Evolutionary conservation across 805 yeast species (phyloP), one percentile per base, ranked within the genome.

Genomic region (Cyberlindnera suaveolens): DNA sequence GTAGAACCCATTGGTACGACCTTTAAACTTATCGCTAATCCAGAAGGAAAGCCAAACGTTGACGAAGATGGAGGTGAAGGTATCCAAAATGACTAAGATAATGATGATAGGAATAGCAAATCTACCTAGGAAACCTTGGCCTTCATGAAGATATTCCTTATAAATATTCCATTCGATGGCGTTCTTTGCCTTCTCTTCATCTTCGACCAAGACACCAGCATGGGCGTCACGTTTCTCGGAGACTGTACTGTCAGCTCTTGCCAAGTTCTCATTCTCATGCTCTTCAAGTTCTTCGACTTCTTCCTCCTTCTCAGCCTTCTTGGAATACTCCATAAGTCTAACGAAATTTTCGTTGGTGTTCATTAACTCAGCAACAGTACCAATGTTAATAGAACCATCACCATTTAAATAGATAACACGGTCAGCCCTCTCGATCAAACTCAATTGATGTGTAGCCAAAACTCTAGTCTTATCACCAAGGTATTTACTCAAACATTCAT

Each of bases 31-130:
- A 40, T 68, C 47, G 16, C 69, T 71, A 5, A 82, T 70, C 96
- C 96, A 88, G 62, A 82, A 88, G 1, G 95, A 81, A 46, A 89
- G 69, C 95, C 95, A 85, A 16, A 82, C 79, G 58, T 80, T 82
- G 36, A 83, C 72, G 56, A 82, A 79, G 37, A 81, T 60, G 44
- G 67, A 69, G 47, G 73, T 67, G 58, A 80, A 82, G 1, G 75
- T 73, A 38, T 73, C 66, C 14, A 72, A 5, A 3, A 56, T 49
- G 6, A 59, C 43, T 10, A 51, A 38, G 3, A 46, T 8, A 1
- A 62, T 45, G 32, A 63, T 61, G 6, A 58, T 42, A 39, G 64
- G 69, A 31, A 57, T 58, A 42, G 57, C 61, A 35, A 51, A 39
- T 8, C 29, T 47, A 40, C 60, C 73, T 48, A 64, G 64, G 13